phyloP scores from a whole-genome alignment of 2,329 filamentous ascomycete genomes.

The Epichloe brachyelytri region DNA sequence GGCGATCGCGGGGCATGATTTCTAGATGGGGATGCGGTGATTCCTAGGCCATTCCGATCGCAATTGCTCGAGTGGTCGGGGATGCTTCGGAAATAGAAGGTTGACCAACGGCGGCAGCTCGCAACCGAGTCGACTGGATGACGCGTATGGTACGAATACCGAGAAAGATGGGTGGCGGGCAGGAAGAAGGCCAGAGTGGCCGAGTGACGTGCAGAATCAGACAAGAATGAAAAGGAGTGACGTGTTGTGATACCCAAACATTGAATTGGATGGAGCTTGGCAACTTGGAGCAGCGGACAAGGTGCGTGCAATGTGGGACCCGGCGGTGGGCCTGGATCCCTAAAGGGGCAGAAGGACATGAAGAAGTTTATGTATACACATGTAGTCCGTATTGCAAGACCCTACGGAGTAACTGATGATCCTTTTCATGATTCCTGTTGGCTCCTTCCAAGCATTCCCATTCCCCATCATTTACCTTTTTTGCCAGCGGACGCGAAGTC shows the following conservation, averaged over 20 bases:
- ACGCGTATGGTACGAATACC: background rate
- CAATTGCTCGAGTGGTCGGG: background rate
- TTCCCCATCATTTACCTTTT: too few species aligned
- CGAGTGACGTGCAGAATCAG: background rate
- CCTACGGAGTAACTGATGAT: too few species aligned
- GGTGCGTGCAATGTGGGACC: background rate
- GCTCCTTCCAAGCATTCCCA: too few species aligned
- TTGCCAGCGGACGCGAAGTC: too few species aligned
- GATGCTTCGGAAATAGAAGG: too few species aligned
- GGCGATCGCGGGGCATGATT: slow-evolving; percentile 52
- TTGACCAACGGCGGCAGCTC: background rate
- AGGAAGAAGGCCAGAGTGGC: background rate
- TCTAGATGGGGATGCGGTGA: background rate
- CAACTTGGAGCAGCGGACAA: too few species aligned
- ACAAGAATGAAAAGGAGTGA: background rate
- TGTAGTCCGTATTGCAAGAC: too few species aligned
- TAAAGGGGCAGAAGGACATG: too few species aligned
- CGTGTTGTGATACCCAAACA: background rate
- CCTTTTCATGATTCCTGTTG: too few species aligned
- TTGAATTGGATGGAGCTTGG: too few species aligned
- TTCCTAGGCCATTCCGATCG: slow-evolving; percentile 2
- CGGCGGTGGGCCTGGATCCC: background rate
- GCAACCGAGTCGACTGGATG: background rate
- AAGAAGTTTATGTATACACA: too few species aligned
- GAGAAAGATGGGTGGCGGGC: background rate